A percentile compares a stretch with the other conserved stretches of the same genome.
Conservation (phyloP, 2,329 filamentous ascomycete species). For the Scleromitrula shiraiana region DNA sequence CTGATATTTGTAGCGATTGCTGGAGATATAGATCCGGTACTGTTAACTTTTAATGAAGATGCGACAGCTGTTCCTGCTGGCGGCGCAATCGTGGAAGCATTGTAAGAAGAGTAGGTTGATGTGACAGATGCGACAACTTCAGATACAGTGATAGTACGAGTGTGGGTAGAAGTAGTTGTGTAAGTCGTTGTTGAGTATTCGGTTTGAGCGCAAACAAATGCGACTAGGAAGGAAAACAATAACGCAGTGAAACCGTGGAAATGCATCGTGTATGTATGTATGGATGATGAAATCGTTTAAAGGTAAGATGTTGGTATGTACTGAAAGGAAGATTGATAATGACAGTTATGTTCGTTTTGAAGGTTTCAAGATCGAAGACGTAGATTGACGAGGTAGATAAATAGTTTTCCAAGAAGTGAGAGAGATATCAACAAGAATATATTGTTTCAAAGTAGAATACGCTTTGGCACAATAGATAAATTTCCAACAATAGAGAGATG, state of each 20-base stretch:
- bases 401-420: not conserved
- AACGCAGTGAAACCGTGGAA: constrained; percentile 5
- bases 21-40: not conserved
- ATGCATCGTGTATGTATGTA: constrained; percentile 4
- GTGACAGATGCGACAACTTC: constrained; percentile 2
- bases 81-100: not conserved
- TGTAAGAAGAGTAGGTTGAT: constrained; percentile 1
- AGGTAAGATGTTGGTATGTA: not conserved
- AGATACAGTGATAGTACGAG: constrained; percentile 5
- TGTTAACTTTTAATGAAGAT: not conserved
- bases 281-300: not conserved
- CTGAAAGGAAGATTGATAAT: not conserved
- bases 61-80: not conserved
- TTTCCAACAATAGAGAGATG: not conserved
- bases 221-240: constrained; percentile 5
- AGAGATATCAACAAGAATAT: constrained; percentile 4
- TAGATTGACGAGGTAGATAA: not conserved
- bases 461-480: not conserved
- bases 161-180: not conserved
- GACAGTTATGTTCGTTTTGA: not conserved
- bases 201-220: constrained; percentile 3
- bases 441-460: not conserved
- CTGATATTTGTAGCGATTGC: not conserved
- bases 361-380: not conserved
- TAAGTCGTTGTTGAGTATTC: not conserved